These are phyloP conservation scores for Agapanthus africanus DNA, from an alignment of 106 monocot species.

Conservation along the genomic window DNA sequence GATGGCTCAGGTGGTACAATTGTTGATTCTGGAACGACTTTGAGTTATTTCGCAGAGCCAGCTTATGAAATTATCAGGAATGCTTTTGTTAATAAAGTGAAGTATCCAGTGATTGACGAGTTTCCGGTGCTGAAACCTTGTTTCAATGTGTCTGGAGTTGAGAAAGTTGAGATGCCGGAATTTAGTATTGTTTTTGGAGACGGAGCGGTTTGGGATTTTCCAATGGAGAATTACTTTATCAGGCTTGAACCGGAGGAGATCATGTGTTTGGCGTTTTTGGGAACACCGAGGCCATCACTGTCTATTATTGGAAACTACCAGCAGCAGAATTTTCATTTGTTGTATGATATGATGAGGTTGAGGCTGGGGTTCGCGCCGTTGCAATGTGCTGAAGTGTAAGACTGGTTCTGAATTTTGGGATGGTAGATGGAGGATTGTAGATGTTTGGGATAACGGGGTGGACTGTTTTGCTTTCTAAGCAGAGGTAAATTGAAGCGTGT, in stretches of 20 bases:
- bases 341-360: conserved; percentile 57
- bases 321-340: conserved; percentile 91
- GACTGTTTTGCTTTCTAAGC: neutral
- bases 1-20: conserved; percentile 68
- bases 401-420: no score
- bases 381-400: conserved; percentile 25
- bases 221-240: conserved; percentile 81
- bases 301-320: conserved; percentile 90
- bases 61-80: conserved; percentile 37
- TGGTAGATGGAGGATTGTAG: neutral
- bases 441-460: neutral
- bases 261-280: conserved; percentile 69
- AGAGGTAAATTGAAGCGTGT: neutral
- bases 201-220: conserved; percentile 77
- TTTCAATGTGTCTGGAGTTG: conserved; percentile 58
- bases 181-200: conserved; percentile 64
- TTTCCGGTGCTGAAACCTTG: conserved; percentile 57
- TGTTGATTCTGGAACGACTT: conserved; percentile 79
- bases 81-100: conserved; percentile 36
- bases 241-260: conserved; percentile 45
- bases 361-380: conserved; percentile 69
- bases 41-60: conserved; percentile 57
- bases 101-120: conserved; percentile 25
- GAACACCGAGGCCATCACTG: conserved; percentile 35
- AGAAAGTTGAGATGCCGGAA: conserved; percentile 45